A percentile compares a stretch with the other conserved stretches of the same genome.
Conservation (phyloP, 495 filamentous ascomycete species). For the Aspergillus cavernicola region DNA sequence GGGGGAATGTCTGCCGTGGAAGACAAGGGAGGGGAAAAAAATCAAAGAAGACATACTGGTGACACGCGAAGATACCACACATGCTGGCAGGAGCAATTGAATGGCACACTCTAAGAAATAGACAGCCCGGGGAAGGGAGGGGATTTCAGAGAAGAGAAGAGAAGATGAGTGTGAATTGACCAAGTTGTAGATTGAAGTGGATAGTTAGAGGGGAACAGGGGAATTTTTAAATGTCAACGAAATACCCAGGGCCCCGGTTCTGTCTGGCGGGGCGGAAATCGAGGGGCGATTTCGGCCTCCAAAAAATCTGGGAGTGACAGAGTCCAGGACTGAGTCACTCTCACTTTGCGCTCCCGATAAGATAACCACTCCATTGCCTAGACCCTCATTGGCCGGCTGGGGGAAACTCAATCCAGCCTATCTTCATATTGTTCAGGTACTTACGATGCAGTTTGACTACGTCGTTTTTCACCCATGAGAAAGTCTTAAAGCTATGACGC, state of each 20-base stretch:
- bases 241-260: conserved; percentile 4
- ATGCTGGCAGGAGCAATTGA: conserved; percentile 38
- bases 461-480: neutral
- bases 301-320: neutral
- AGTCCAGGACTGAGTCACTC: conserved; percentile 33
- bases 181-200: conserved; percentile 7
- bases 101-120: conserved; percentile 14
- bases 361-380: conserved; percentile 28
- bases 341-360: conserved; percentile 32
- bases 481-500: neutral
- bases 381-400: conserved; percentile 12
- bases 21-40: conserved; percentile 11
- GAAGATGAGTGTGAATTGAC: conserved; percentile 6
- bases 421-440: neutral
- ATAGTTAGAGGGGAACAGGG: conserved; percentile 21
- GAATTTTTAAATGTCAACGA: conserved; percentile 36
- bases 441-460: neutral
- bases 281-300: conserved; percentile 42
- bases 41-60: conserved; percentile 58
- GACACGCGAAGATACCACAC: conserved; percentile 93
- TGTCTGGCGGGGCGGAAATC: conserved; percentile 28
- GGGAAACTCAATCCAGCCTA: no score
- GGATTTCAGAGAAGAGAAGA: conserved; percentile 12
- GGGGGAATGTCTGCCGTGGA: conserved; percentile 6
- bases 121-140: conserved; percentile 17